Conservation (phyloP, 2,329 filamentous ascomycete species). For the Xylaria sp. region DNA sequence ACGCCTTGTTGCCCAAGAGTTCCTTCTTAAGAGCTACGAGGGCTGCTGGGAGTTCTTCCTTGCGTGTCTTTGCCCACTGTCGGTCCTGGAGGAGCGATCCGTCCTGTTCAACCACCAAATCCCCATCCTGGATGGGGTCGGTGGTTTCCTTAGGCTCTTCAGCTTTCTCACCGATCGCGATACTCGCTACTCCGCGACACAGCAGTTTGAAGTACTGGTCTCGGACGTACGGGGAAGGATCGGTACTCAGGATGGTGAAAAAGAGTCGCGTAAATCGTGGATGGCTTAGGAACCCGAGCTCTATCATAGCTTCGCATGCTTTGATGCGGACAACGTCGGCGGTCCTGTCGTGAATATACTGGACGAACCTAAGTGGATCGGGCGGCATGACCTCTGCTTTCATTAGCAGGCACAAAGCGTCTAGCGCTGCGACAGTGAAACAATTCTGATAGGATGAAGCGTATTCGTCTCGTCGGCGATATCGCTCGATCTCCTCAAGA, state of each 20-base stretch:
- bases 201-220: constrained; percentile 55
- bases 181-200: constrained; percentile 53
- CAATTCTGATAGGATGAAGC: constrained; percentile 63
- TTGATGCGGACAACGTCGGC: constrained; percentile 60
- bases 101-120: constrained; percentile 45
- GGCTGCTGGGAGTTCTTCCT: constrained; percentile 43
- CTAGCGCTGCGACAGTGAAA: constrained; percentile 57
- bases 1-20: constrained; percentile 39
- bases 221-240: constrained; percentile 59
- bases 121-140: constrained; percentile 35
- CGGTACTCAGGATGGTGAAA: constrained; percentile 54
- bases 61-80: constrained; percentile 44
- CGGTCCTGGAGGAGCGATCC: constrained; percentile 40
- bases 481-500: constrained; percentile 60
- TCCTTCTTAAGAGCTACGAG: constrained; percentile 44
- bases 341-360: constrained; percentile 61
- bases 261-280: constrained; percentile 52
- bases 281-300: constrained; percentile 56
- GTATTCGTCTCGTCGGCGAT: constrained; percentile 64
- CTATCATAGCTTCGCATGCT: constrained; percentile 58
- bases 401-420: constrained; percentile 59
- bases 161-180: constrained; percentile 57
- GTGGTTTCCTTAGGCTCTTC: constrained; percentile 27
- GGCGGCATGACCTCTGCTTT: constrained; percentile 55
- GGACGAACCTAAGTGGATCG: constrained; percentile 52